Conservation (phyloP, 768 basidiomycete genomes). For the Asterophora lycoperdoides region DNA sequence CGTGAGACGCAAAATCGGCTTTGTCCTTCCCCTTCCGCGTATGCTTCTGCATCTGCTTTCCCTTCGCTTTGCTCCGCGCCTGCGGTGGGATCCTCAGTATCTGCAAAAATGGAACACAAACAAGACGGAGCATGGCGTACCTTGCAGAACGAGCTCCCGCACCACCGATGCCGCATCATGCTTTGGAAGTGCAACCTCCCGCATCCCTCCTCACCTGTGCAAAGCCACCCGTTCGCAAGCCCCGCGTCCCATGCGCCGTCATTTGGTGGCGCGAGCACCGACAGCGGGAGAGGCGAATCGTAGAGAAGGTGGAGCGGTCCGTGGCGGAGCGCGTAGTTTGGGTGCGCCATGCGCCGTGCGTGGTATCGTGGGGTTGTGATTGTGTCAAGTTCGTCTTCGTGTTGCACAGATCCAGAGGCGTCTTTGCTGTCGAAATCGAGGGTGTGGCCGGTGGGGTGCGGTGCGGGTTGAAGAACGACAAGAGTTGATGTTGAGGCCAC, state of each 20-base stretch:
- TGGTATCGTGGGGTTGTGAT: slow-evolving; percentile 24
- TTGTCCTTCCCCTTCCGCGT: not conserved
- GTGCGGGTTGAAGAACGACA: too few relatives aligned
- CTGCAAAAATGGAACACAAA: too few relatives aligned
- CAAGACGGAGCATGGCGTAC: slow-evolving; percentile 20
- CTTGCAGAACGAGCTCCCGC: slow-evolving; percentile 36
- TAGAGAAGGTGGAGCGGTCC: slow-evolving; percentile 1
- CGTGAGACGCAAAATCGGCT: not conserved
- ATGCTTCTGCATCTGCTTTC: not conserved
- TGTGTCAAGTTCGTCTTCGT: not conserved
- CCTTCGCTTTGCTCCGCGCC: not conserved
- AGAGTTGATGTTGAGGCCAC: not conserved
- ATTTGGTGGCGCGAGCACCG: slow-evolving; percentile 27
- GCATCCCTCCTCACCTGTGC: slow-evolving; percentile 28
- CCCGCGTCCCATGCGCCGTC: slow-evolving; percentile 25
- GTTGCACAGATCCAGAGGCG: too few relatives aligned
- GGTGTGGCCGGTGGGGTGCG: not conserved
- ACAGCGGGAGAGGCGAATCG: slow-evolving; percentile 14
- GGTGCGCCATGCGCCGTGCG: slow-evolving; percentile 15
- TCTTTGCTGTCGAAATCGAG: too few relatives aligned
- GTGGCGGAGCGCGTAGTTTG: slow-evolving; percentile 10
- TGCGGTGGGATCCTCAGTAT: too few relatives aligned
- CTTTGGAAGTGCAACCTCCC: slow-evolving; percentile 46
- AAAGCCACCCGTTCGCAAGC: slow-evolving; percentile 48
- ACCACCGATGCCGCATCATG: slow-evolving; percentile 44